Evolutionary conservation across 2,329 filamentous ascomycete genomes (phyloP).

Genomic region (Teratosphaeria epicoccoides): DNA sequence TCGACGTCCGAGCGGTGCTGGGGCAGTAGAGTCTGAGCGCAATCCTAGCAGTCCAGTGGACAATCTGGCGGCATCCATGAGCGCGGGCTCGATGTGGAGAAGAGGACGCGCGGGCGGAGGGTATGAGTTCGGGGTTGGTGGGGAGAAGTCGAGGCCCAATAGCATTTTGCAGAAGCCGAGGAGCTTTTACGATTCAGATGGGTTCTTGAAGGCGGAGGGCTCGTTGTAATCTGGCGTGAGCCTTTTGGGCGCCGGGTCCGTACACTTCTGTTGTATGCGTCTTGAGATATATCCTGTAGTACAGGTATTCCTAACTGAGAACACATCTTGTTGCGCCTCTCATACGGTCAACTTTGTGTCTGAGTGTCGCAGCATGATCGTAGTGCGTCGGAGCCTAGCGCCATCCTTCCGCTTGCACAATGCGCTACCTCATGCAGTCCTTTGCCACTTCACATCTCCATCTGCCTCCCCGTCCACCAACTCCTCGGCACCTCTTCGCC

Average conservation of each 20-base stretch:
- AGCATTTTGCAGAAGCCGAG: slow-evolving; percentile 26
- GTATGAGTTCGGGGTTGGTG: not conserved
- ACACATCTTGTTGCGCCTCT: not conserved
- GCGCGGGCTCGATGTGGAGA: not conserved
- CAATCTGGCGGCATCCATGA: not conserved
- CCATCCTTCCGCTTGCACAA: too few species aligned
- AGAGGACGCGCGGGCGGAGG: not conserved
- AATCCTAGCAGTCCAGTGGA: not conserved
- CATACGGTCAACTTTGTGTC: too few species aligned
- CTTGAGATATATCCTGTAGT: not conserved
- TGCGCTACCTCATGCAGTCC: slow-evolving; percentile 38
- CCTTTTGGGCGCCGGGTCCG: not conserved
- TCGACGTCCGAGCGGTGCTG: not conserved
- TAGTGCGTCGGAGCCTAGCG: too few species aligned
- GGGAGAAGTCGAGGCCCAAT: not conserved
- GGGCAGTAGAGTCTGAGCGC: not conserved
- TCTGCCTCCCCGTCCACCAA: slow-evolving; percentile 27
- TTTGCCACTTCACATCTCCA: slow-evolving; percentile 42
- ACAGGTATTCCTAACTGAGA: not conserved
- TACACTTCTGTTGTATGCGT: not conserved
- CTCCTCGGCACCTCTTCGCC: slow-evolving; percentile 33
- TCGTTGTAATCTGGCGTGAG: slow-evolving; percentile 5
- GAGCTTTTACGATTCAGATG: slow-evolving; percentile 37
- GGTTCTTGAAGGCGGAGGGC: slow-evolving; percentile 21
- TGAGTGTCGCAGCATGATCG: too few species aligned